These are phyloP conservation scores for Dioszegia crocea DNA, from an alignment of 768 basidiomycete species.

Conservation along the genomic window DNA sequence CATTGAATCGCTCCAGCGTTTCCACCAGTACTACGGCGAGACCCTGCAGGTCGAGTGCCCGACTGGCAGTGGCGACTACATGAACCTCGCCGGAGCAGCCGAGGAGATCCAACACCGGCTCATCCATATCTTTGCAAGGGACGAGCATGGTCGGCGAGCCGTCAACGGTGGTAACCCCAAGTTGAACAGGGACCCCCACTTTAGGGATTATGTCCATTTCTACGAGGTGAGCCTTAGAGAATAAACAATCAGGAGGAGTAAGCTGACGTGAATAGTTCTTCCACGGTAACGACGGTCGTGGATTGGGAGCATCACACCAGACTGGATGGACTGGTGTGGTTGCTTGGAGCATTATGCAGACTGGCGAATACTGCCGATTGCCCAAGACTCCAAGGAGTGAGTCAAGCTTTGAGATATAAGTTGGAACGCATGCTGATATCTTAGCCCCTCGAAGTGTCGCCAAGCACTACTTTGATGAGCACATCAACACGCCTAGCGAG, in stretches of 20 bases:
- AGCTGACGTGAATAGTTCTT: constrained; percentile 65
- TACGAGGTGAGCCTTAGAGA: constrained; percentile 57
- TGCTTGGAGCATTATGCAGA: constrained; percentile 70
- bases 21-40: constrained; percentile 90
- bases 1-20: constrained; percentile 89
- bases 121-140: constrained; percentile 96
- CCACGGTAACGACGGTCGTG: constrained; percentile 86
- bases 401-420: constrained; percentile 39
- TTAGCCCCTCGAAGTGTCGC: constrained; percentile 80
- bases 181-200: constrained; percentile 87
- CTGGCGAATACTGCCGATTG: constrained; percentile 65
- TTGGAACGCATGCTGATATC: constrained; percentile 2
- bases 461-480: constrained; percentile 86
- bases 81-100: constrained; percentile 88
- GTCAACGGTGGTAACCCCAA: constrained; percentile 85
- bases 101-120: constrained; percentile 99
- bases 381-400: constrained; percentile 90
- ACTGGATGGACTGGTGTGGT: constrained; percentile 74
- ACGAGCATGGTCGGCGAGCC: constrained; percentile 76
- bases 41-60: constrained; percentile 91
- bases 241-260: not conserved
- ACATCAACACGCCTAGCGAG: constrained; percentile 45
- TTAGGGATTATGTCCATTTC: constrained; percentile 95
- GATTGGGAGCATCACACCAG: constrained; percentile 95
- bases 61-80: constrained; percentile 92